A percentile compares a stretch with the other conserved stretches of the same genome.
phyloP scores from a whole-genome alignment of 768 basidiomycete genomes.

The Fomitopsis pulvina region DNA sequence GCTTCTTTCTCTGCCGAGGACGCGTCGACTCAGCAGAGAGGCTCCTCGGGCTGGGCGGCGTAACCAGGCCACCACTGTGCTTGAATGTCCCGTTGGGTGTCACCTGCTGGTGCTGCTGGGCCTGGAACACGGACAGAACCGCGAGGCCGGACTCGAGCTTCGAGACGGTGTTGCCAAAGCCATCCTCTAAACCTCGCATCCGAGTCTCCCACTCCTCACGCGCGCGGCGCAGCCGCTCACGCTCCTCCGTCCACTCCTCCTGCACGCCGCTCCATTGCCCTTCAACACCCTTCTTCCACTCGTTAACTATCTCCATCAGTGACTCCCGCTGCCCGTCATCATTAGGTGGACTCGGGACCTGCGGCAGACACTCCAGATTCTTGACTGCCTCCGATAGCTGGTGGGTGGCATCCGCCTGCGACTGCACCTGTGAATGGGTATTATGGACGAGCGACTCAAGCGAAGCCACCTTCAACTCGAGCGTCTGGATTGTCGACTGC shows the following conservation, averaged over 20 bases:
- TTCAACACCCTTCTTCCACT: constrained; percentile 77
- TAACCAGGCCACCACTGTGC: constrained; percentile 49
- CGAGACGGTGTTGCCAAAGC: constrained; percentile 39
- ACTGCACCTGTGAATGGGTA: constrained; percentile 34
- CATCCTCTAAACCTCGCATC: constrained; percentile 44
- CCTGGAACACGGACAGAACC: constrained; percentile 22
- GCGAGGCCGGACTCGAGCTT: constrained; percentile 29
- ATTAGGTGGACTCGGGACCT: constrained; percentile 21
- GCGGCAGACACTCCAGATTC: constrained; percentile 12
- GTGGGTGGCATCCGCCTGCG: constrained; percentile 29
- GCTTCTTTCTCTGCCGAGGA: constrained; percentile 18
- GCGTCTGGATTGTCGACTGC: constrained; percentile 59
- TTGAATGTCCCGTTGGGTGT: constrained; percentile 26
- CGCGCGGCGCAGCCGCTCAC: constrained; percentile 65
- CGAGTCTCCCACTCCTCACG: constrained; percentile 78
- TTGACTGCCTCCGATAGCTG: constrained; percentile 20
- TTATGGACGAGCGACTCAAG: constrained; percentile 65
- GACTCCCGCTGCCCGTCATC: constrained; percentile 39
- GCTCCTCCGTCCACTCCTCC: constrained; percentile 78
- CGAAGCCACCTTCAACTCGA: constrained; percentile 61
- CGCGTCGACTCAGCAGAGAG: constrained; percentile 53
- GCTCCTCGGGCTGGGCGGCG: constrained; percentile 72
- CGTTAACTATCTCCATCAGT: constrained; percentile 46
- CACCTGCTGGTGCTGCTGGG: constrained; percentile 32
- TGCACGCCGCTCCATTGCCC: constrained; percentile 72